Conservation (phyloP, 345 rosid genomes). For the Schrenkiella parvula region DNA sequence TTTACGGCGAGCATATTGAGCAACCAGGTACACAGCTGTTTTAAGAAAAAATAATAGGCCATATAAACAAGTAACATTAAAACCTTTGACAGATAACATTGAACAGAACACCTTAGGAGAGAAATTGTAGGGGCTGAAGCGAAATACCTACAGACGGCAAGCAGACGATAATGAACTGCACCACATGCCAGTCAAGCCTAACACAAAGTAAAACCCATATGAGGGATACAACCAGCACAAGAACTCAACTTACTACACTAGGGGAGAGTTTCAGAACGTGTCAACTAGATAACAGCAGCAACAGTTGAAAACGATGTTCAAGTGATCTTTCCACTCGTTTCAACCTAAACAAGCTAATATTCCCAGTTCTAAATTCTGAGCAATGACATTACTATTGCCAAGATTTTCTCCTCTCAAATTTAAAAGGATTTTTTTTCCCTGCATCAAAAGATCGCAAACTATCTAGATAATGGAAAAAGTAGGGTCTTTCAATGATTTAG, state of each 20-base stretch:
- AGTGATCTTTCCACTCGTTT: neutral
- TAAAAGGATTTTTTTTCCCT: neutral
- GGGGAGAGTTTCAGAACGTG: constrained; percentile 4
- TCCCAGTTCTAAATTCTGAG: neutral
- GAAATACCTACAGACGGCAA: constrained; percentile 82
- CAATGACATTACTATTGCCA: neutral
- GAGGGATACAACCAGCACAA: constrained; percentile 2
- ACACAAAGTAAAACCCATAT: constrained; percentile 24
- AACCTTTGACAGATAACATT: neutral
- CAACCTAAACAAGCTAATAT: neutral
- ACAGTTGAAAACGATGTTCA: neutral
- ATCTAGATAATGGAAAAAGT: neutral
- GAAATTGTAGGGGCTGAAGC: neutral
- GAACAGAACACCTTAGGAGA: constrained; percentile 17
- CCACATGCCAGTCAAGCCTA: constrained; percentile 94
- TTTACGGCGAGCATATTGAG: constrained; percentile 76
- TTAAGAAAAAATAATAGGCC: constrained; percentile 14
- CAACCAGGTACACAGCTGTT: constrained; percentile 84
- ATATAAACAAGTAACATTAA: constrained; percentile 9
- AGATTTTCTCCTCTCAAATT: neutral
- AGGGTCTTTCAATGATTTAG: neutral
- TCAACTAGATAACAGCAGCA: neutral
- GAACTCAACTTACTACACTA: neutral
- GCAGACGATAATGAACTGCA: constrained; percentile 88
- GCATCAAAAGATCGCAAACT: neutral